Evolutionary conservation across 306 rosid species (phyloP), one percentile per base, ranked within the genome.

Genomic region (Geum urbanum): DNA sequence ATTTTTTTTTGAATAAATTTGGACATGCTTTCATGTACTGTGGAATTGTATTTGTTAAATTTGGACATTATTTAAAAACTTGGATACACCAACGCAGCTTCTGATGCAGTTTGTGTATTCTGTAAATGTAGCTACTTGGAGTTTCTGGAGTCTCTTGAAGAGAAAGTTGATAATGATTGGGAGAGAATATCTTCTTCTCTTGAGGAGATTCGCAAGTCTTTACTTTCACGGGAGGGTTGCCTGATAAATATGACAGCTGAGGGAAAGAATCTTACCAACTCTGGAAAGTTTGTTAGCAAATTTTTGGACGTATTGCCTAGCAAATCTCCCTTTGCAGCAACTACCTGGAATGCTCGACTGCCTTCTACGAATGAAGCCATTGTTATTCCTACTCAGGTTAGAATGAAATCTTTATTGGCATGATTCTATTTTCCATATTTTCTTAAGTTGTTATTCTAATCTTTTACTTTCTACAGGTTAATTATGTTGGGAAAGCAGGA

Each of bases 401-500:
- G 69, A 74, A 57, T 44, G 40, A 43, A 19, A 53, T 51, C 24
- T 73, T 79, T 73, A 68, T 69, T 44, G 55, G 50, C 66, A 35
- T 60, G 51, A 46, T 44, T 20, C 61, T 32, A 67, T 54, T 61
- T 71, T 71, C 53, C 54, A 76, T 24, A 7, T 70, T 70, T 14
- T 71, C 43, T 70, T 9, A 13, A 73, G 39, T 66, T 69, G 54
- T 71, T 77, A 67, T 70, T 81, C 74, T 58, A 12, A 81, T 62
- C 77, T 71, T 70, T 66, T 74, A 32, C 67, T 32, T 76, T 83
- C 76, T 63, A 39, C 86, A 94, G 99, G 97, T 94, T 63, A 94
- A 94, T 86, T 91, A 91, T 71, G 92, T 94, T 67, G 99, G 99
- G 56, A 94, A 94, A 79, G 99, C 99, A 63, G 88, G 88, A 55